Percentiles rank a stretch among this genome's conserved stretches.
phyloP scores from a whole-genome alignment of 441 rosid genomes.

The Populus hybrid region DNA sequence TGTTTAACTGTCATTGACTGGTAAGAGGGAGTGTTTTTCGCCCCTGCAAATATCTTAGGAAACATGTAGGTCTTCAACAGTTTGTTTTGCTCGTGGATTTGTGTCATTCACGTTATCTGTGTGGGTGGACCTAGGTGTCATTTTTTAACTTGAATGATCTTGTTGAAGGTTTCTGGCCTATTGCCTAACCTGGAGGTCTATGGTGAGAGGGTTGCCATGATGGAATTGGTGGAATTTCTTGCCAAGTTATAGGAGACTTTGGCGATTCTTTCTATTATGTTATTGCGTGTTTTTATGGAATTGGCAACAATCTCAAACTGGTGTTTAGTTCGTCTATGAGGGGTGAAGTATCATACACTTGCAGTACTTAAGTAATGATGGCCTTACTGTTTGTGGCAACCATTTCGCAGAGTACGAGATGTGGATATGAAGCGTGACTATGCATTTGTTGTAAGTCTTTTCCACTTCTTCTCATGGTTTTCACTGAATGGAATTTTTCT shows the following conservation, averaged over 20 bases:
- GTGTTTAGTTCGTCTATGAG: conserved; percentile 73
- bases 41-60: conserved; percentile 8
- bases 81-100: conserved; percentile 24
- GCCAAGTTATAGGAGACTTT: conserved; percentile 53
- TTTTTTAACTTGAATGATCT: conserved; percentile 63
- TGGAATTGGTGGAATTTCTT: conserved; percentile 66
- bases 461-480: conserved; percentile 6
- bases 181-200: conserved; percentile 64
- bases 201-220: conserved; percentile 78
- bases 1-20: not conserved
- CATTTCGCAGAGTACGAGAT: conserved; percentile 85
- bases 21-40: not conserved
- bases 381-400: conserved; percentile 85
- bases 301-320: conserved; percentile 77
- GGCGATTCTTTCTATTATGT: conserved; percentile 70
- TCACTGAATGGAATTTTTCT: not conserved
- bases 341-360: conserved; percentile 68
- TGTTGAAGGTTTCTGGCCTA: conserved; percentile 79
- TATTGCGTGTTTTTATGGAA: conserved; percentile 66
- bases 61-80: conserved; percentile 18
- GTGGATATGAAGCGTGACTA: conserved; percentile 93
- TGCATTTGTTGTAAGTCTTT: conserved; percentile 74
- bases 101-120: conserved; percentile 17
- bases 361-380: conserved; percentile 68
- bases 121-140: conserved; percentile 48